These are phyloP conservation scores for Plasmodium vivax DNA, from an alignment of 169 alveolate genomes.

Conservation along the genomic window DNA sequence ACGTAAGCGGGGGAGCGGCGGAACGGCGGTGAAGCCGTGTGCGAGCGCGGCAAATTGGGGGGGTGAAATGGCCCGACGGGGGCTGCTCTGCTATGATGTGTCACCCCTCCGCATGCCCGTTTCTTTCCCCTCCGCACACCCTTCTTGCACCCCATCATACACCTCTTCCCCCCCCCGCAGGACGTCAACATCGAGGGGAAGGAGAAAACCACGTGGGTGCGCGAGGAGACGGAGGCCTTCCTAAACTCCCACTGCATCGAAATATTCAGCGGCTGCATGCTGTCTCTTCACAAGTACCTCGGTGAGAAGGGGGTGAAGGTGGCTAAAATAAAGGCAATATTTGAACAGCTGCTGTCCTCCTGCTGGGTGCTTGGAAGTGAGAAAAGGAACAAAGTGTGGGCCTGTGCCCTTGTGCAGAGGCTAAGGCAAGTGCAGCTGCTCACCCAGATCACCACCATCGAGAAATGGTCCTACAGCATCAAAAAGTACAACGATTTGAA, in stretches of 20 bases:
- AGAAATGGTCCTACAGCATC: constrained; percentile 51
- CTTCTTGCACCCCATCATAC: background rate
- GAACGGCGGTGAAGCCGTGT: too few relatives aligned
- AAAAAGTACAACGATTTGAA: constrained; percentile 61
- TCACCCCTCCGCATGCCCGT: too few relatives aligned
- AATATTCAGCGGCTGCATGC: constrained; percentile 60
- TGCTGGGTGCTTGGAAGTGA: constrained; percentile 72
- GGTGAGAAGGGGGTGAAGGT: constrained; percentile 36
- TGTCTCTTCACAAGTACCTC: constrained; percentile 39
- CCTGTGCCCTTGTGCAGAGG: constrained; percentile 57
- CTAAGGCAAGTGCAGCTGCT: constrained; percentile 59
- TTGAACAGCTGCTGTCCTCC: constrained; percentile 45
- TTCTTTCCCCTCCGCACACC: background rate
- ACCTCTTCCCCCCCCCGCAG: background rate
- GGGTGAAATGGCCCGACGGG: background rate
- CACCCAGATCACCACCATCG: constrained; percentile 61
- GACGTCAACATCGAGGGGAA: constrained; percentile 26
- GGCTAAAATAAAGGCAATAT: constrained; percentile 31
- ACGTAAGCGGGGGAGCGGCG: background rate
- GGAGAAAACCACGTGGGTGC: constrained; percentile 46
- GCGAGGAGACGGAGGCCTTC: constrained; percentile 67
- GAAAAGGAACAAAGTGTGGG: constrained; percentile 63
- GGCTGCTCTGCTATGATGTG: background rate
- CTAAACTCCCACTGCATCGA: constrained; percentile 49
- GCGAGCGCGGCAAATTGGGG: too few relatives aligned